phyloP scores from a whole-genome alignment of 164 flowering plant species.

The Paratinospora sagittata region DNA sequence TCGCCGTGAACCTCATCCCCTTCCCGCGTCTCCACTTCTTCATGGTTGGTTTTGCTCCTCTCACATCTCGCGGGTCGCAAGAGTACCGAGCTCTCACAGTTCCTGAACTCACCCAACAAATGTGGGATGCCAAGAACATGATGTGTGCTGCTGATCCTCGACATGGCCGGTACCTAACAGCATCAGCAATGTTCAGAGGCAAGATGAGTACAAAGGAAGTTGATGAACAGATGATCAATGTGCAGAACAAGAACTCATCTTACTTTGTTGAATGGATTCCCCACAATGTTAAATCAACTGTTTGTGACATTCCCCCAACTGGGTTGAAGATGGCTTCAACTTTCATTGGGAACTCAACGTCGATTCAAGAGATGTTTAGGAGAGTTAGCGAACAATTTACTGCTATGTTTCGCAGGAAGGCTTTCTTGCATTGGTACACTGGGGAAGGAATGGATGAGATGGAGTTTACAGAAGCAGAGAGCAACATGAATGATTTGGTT shows the following conservation, averaged over 20 bases:
- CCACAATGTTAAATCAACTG: slow-evolving; percentile 47
- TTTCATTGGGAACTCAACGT: slow-evolving; percentile 46
- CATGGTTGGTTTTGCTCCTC: slow-evolving; percentile 49
- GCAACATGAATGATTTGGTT: slow-evolving; percentile 48
- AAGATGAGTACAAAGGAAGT: slow-evolving; percentile 50
- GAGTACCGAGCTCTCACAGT: slow-evolving; percentile 39
- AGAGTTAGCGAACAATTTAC: slow-evolving; percentile 53
- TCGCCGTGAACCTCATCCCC: slow-evolving; percentile 47
- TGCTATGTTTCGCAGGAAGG: slow-evolving; percentile 51
- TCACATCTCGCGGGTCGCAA: slow-evolving; percentile 44
- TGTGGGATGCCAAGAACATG: slow-evolving; percentile 44
- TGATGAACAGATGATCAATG: slow-evolving; percentile 48
- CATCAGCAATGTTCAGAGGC: slow-evolving; percentile 50
- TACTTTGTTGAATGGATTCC: slow-evolving; percentile 54
- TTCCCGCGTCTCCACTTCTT: slow-evolving; percentile 52
- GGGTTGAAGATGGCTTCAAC: slow-evolving; percentile 46
- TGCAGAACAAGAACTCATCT: slow-evolving; percentile 52
- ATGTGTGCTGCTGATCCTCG: slow-evolving; percentile 46
- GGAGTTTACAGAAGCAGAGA: slow-evolving; percentile 43
- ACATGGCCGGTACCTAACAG: slow-evolving; percentile 39
- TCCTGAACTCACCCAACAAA: slow-evolving; percentile 38
- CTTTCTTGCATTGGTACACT: slow-evolving; percentile 53
- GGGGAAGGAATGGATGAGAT: slow-evolving; percentile 51
- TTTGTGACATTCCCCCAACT: slow-evolving; percentile 47
- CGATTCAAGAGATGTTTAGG: slow-evolving; percentile 50